phyloP scores from a whole-genome alignment of 1,284 basidiomycete species.

The Erythrobasidium hasegawianum region DNA sequence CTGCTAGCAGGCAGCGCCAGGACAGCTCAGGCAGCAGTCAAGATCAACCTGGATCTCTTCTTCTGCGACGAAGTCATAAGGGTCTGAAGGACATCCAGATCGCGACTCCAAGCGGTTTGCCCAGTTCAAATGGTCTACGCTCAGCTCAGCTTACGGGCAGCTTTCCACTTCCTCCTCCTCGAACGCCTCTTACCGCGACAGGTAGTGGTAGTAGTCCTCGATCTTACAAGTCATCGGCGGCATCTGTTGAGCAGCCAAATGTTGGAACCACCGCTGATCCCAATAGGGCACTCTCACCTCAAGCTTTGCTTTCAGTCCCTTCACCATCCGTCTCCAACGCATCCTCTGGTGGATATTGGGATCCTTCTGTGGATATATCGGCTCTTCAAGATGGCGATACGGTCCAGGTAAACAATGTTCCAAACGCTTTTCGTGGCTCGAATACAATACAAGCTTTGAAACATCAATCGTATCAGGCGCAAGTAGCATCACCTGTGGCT shows the following conservation, averaged over 20 bases:
- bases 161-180: not conserved
- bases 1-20: no score
- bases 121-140: not conserved
- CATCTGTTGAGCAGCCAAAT: no score
- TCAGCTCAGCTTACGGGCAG: not conserved
- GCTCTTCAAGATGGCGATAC: not conserved
- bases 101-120: not conserved
- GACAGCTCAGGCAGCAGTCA: not conserved
- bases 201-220: not conserved
- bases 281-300: not conserved
- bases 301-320: not conserved
- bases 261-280: not conserved
- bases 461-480: not conserved
- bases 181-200: not conserved
- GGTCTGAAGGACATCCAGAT: not conserved
- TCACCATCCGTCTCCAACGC: not conserved
- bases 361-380: not conserved
- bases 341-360: not conserved
- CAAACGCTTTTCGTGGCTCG: no score
- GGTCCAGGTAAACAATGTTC: no score
- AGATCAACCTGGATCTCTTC: not conserved
- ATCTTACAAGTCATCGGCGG: not conserved
- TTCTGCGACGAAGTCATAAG: not conserved
- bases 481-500: not conserved
- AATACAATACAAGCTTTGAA: not conserved